A percentile compares a stretch with the other conserved stretches of the same genome.
Evolutionary conservation across 495 filamentous ascomycete species (phyloP).

Genomic region (Articulospora tetracladia): DNA sequence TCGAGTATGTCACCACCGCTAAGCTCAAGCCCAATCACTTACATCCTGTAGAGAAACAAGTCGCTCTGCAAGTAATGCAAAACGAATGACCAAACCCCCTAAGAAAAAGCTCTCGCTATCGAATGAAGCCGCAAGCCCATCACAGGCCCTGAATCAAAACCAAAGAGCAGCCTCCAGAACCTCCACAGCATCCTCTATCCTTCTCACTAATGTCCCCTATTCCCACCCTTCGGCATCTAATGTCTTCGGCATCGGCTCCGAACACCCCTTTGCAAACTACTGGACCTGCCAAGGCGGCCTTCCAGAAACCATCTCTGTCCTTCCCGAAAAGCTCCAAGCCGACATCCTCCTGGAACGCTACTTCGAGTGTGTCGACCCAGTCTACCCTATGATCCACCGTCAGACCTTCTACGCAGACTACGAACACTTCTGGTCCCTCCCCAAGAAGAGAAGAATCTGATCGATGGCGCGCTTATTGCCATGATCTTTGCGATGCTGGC

Average conservation of each 20-base stretch:
- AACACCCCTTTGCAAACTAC: constrained; percentile 71
- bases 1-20: constrained; percentile 47
- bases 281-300: constrained; percentile 72
- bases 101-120: constrained; percentile 33
- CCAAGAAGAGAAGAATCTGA: constrained; percentile 41
- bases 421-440: constrained; percentile 63
- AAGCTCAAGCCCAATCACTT: not conserved
- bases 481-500: constrained; percentile 67
- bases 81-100: constrained; percentile 55
- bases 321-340: constrained; percentile 66
- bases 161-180: constrained; percentile 17
- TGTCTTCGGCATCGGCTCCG: constrained; percentile 63
- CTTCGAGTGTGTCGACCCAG: constrained; percentile 69
- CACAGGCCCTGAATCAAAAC: constrained; percentile 15
- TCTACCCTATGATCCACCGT: constrained; percentile 69
- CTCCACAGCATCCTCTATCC: constrained; percentile 31
- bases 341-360: constrained; percentile 66
- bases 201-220: constrained; percentile 65
- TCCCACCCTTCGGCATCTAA: constrained; percentile 58
- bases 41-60: constrained; percentile 39
- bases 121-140: constrained; percentile 18
- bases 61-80: constrained; percentile 43
- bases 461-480: constrained; percentile 58
- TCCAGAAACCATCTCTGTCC: constrained; percentile 63
- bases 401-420: constrained; percentile 67